phyloP scores from a whole-genome alignment of 495 filamentous ascomycete species.

The Trichocladium uniseriatum region DNA sequence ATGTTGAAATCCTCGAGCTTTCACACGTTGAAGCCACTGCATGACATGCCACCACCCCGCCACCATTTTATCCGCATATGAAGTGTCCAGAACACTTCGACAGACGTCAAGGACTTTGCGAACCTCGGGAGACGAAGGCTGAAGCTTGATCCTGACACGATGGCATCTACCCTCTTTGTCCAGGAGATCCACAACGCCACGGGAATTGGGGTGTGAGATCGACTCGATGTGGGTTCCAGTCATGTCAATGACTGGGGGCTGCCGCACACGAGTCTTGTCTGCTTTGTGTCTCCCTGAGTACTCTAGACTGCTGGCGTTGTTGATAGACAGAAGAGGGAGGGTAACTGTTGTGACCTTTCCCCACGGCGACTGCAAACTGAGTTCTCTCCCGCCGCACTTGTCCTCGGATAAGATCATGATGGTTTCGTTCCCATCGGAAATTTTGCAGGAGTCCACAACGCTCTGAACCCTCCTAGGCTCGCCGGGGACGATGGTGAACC shows the following conservation, averaged over 20 bases:
- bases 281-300: slow-evolving; percentile 26
- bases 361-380: slow-evolving; percentile 73
- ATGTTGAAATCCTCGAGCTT: slow-evolving; percentile 23
- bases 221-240: slow-evolving; percentile 31
- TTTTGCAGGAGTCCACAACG: slow-evolving; percentile 64
- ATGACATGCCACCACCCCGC: slow-evolving; percentile 69
- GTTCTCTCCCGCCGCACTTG: slow-evolving; percentile 49
- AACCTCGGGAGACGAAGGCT: slow-evolving; percentile 53
- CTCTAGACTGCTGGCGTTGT: slow-evolving; percentile 31
- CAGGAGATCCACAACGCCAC: slow-evolving; percentile 54
- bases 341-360: slow-evolving; percentile 48
- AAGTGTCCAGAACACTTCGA: slow-evolving; percentile 50
- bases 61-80: slow-evolving; percentile 54
- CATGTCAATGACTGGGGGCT: slow-evolving; percentile 11
- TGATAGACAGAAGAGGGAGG: slow-evolving; percentile 35
- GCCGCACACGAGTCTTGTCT: slow-evolving; percentile 3
- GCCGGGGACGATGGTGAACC: slow-evolving; percentile 28
- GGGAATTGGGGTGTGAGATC: slow-evolving; percentile 36
- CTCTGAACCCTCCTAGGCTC: slow-evolving; percentile 44
- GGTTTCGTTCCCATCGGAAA: slow-evolving; percentile 58
- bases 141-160: slow-evolving; percentile 55
- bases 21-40: slow-evolving; percentile 52
- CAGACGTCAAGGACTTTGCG: slow-evolving; percentile 50
- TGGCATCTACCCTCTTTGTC: slow-evolving; percentile 53
- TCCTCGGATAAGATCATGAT: slow-evolving; percentile 62